Conservation (phyloP, 2,329 filamentous ascomycete species). For the Cryphonectria radicalis region DNA sequence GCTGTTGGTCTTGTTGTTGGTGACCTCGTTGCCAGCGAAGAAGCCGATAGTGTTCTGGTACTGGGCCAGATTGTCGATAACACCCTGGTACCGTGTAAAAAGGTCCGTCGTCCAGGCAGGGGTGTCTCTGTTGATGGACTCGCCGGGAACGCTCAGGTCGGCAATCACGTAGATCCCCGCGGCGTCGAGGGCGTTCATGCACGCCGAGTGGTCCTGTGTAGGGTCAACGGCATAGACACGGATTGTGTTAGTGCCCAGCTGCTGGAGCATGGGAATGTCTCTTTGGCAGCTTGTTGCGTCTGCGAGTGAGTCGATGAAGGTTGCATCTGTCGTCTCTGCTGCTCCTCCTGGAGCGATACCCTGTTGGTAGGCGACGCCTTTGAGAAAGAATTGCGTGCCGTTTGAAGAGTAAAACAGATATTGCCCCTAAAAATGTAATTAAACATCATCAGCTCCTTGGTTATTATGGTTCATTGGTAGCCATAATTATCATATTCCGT, state of each 20-base stretch:
- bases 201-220: slow-evolving; percentile 73
- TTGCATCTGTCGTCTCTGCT: slow-evolving; percentile 53
- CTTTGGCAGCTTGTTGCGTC: slow-evolving; percentile 74
- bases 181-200: slow-evolving; percentile 81
- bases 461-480: background rate
- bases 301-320: slow-evolving; percentile 83
- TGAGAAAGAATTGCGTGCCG: slow-evolving; percentile 73
- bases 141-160: slow-evolving; percentile 79
- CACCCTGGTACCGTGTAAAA: slow-evolving; percentile 78
- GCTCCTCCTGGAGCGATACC: slow-evolving; percentile 56
- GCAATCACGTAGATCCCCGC: slow-evolving; percentile 95
- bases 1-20: slow-evolving; percentile 88
- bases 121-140: slow-evolving; percentile 82
- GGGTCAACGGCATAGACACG: slow-evolving; percentile 94
- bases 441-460: background rate
- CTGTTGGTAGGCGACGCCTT: slow-evolving; percentile 94
- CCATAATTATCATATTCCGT: background rate
- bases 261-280: slow-evolving; percentile 79
- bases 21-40: slow-evolving; percentile 98
- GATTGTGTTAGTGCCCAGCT: slow-evolving; percentile 88
- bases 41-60: slow-evolving; percentile 95
- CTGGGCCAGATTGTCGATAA: slow-evolving; percentile 78
- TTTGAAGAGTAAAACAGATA: slow-evolving; percentile 78
- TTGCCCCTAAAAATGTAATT: background rate
- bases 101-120: slow-evolving; percentile 82